Conservation (phyloP, 1,139 yeast species). For the Maudiozyma humilis region DNA sequence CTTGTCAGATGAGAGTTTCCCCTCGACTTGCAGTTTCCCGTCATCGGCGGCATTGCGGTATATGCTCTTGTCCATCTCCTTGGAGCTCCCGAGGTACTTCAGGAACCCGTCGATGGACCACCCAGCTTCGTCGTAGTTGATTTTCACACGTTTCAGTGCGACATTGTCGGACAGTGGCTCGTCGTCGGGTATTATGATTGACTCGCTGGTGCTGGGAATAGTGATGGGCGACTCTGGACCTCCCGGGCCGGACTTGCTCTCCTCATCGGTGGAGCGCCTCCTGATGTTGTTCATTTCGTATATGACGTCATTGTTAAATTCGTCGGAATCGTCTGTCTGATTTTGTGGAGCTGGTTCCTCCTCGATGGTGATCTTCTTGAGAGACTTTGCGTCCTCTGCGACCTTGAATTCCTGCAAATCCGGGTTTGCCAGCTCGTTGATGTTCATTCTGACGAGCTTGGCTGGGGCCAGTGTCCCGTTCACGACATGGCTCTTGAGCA, state of each 20-base stretch:
- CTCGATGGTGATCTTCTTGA: slow-evolving; percentile 55
- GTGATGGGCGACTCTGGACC: background rate
- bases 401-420: slow-evolving; percentile 65
- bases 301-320: slow-evolving; percentile 26
- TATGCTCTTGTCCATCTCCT: slow-evolving; percentile 1
- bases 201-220: background rate
- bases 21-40: slow-evolving; percentile 21
- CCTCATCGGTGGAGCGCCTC: slow-evolving; percentile 8
- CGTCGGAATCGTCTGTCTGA: slow-evolving; percentile 66
- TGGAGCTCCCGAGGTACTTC: slow-evolving; percentile 7
- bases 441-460: slow-evolving; percentile 49
- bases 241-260: background rate
- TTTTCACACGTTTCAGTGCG: background rate
- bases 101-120: slow-evolving; percentile 1
- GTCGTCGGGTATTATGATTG: background rate
- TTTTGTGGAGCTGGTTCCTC: slow-evolving; percentile 65
- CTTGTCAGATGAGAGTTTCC: slow-evolving; percentile 19
- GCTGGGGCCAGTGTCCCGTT: slow-evolving; percentile 41
- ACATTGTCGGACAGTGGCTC: background rate
- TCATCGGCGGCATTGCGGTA: slow-evolving; percentile 18
- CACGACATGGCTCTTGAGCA: slow-evolving; percentile 41
- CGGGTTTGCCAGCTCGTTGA: slow-evolving; percentile 62
- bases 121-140: slow-evolving; percentile 2
- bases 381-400: slow-evolving; percentile 59
- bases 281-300: slow-evolving; percentile 16